Percentiles rank a stretch among this genome's conserved stretches.
phyloP scores from a whole-genome alignment of 805 yeast genomes.

The Saccharomycopsis sp. region DNA sequence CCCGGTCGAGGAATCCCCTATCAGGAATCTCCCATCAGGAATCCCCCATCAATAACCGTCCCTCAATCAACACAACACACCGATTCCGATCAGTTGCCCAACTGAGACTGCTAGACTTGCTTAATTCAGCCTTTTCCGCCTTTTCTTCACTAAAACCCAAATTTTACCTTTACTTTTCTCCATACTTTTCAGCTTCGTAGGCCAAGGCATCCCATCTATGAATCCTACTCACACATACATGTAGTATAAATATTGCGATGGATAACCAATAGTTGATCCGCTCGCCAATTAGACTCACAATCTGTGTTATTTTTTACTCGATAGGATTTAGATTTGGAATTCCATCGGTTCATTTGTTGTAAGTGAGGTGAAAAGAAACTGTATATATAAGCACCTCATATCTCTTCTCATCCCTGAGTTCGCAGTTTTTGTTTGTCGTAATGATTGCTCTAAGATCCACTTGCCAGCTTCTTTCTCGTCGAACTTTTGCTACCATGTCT shows the following conservation, averaged over 20 bases:
- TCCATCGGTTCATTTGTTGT: neutral
- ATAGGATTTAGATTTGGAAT: neutral
- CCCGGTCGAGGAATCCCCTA: no score
- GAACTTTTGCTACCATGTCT: neutral
- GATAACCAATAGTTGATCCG: neutral
- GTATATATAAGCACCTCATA: neutral
- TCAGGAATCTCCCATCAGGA: no score
- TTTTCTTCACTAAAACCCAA: neutral
- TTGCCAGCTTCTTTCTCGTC: neutral
- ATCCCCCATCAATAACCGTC: no score
- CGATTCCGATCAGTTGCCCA: neutral
- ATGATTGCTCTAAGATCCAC: neutral
- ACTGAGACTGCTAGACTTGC: neutral
- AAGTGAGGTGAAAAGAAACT: neutral
- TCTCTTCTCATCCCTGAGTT: no score
- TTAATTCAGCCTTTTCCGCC: neutral
- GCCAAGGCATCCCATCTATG: neutral
- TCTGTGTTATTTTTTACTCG: neutral
- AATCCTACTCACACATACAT: neutral
- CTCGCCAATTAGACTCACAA: neutral
- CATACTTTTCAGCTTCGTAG: neutral
- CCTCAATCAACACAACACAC: neutral
- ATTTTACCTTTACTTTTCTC: neutral
- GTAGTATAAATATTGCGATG: neutral
- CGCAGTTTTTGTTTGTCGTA: neutral